Conservation (phyloP, 2,329 filamentous ascomycete genomes). For the Penicillium corylophilum region DNA sequence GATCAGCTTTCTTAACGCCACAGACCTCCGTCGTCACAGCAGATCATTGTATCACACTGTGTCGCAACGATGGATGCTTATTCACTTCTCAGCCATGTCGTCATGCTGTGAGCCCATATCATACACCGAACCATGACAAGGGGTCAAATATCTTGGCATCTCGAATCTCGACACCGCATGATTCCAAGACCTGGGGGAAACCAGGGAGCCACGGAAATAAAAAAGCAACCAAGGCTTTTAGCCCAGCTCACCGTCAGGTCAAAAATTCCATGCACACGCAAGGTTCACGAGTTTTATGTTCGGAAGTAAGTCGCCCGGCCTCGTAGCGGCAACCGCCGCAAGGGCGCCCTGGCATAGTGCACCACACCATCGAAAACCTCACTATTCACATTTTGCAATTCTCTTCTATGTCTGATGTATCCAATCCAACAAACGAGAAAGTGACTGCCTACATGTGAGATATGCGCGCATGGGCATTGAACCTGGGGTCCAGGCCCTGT, state of each 20-base stretch:
- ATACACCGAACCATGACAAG: neutral
- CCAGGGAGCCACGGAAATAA: neutral
- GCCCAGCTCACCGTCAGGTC: slow-evolving; percentile 1
- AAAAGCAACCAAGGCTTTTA: neutral
- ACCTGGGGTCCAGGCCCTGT: slow-evolving; percentile 5
- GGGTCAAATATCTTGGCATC: neutral
- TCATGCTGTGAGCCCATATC: neutral
- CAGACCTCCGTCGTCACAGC: neutral
- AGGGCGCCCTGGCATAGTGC: slow-evolving; percentile 13
- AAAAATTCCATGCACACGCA: slow-evolving; percentile 11
- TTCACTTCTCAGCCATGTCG: neutral
- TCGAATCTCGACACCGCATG: neutral
- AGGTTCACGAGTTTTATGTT: slow-evolving; percentile 15
- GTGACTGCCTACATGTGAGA: slow-evolving; percentile 20
- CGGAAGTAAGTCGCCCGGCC: neutral
- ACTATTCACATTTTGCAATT: neutral
- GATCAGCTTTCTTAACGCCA: neutral
- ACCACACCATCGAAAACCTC: neutral
- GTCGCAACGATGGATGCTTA: neutral
- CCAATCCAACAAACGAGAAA: slow-evolving; percentile 2
- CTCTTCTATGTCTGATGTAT: slow-evolving; percentile 4
- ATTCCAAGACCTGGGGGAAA: neutral
- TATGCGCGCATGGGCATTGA: slow-evolving; percentile 10
- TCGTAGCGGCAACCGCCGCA: slow-evolving; percentile 18
- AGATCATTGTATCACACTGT: neutral